A percentile compares a stretch with the other conserved stretches of the same genome.
These are phyloP conservation scores for Cyberlindnera petersonii DNA, from an alignment of 805 yeast species.

Conservation along the genomic window DNA sequence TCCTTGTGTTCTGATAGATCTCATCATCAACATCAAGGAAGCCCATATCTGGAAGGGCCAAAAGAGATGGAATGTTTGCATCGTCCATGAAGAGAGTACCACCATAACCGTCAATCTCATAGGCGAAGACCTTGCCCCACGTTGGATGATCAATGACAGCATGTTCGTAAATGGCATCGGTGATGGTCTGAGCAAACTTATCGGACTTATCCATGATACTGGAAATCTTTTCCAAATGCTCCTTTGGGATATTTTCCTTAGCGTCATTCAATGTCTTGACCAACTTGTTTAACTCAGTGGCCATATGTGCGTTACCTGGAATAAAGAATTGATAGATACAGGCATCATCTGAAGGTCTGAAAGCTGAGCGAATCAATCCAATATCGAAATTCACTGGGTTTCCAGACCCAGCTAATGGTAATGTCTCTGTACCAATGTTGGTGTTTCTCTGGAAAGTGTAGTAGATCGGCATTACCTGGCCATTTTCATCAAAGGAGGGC, in stretches of 20 bases:
- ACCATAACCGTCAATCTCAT: slow-evolving; percentile 87
- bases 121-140: slow-evolving; percentile 79
- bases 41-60: slow-evolving; percentile 79
- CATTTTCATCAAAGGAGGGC: slow-evolving; percentile 51
- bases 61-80: slow-evolving; percentile 80
- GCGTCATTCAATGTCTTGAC: slow-evolving; percentile 27
- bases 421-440: slow-evolving; percentile 73
- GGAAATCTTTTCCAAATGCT: slow-evolving; percentile 28
- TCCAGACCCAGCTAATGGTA: slow-evolving; percentile 74
- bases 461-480: slow-evolving; percentile 40
- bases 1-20: slow-evolving; percentile 73
- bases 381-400: slow-evolving; percentile 73
- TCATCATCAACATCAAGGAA: slow-evolving; percentile 47
- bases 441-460: slow-evolving; percentile 76
- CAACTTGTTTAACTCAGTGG: slow-evolving; percentile 52
- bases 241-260: slow-evolving; percentile 11
- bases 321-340: slow-evolving; percentile 74
- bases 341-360: slow-evolving; percentile 87
- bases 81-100: slow-evolving; percentile 77
- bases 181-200: slow-evolving; percentile 40
- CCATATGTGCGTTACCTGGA: slow-evolving; percentile 80
- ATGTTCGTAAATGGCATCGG: slow-evolving; percentile 53
- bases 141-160: slow-evolving; percentile 66
- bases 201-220: slow-evolving; percentile 31
- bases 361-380: slow-evolving; percentile 76